Conservation (phyloP, 257 asterid species). For the Thymus mandschuricus region DNA sequence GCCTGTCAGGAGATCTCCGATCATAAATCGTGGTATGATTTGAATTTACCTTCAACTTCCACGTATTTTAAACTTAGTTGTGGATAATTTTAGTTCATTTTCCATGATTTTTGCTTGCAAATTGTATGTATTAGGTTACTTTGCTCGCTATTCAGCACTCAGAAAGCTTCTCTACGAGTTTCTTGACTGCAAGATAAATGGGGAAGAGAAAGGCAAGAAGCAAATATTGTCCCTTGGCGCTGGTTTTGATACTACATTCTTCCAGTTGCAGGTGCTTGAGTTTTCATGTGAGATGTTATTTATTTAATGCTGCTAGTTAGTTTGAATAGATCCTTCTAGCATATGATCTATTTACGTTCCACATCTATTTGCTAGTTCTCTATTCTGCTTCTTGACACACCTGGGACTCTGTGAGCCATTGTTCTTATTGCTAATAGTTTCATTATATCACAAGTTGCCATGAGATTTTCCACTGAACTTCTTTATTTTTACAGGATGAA, state of each 20-base stretch:
- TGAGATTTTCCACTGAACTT: conserved; percentile 15
- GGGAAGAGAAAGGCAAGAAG: conserved; percentile 57
- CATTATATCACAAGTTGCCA: conserved; percentile 10
- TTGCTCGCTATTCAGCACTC: conserved; percentile 88
- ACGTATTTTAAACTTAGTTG: conserved; percentile 23
- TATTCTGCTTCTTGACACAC: conserved; percentile 18
- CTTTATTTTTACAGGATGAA: conserved; percentile 75
- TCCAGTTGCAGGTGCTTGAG: conserved; percentile 83
- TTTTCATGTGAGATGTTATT: conserved; percentile 37
- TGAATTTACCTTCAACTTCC: conserved; percentile 16
- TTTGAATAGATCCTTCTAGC: conserved; percentile 20
- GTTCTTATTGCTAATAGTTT: conserved; percentile 14
- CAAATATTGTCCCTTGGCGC: conserved; percentile 94
- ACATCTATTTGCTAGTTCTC: conserved; percentile 12
- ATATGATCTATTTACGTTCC: conserved; percentile 10
- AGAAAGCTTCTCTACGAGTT: conserved; percentile 81
- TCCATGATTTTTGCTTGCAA: conserved; percentile 24
- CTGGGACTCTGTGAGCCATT: conserved; percentile 1
- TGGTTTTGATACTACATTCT: conserved; percentile 93
- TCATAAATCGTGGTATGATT: conserved; percentile 83
- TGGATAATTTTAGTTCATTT: conserved; percentile 17
- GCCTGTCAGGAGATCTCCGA: conserved; percentile 92
- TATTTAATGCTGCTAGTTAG: conserved; percentile 25
- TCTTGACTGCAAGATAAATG: conserved; percentile 56
- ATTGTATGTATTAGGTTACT: conserved; percentile 65